Base-by-base conservation (phyloP, 805 yeast species). In the Naumovozyma castellii region DNA sequence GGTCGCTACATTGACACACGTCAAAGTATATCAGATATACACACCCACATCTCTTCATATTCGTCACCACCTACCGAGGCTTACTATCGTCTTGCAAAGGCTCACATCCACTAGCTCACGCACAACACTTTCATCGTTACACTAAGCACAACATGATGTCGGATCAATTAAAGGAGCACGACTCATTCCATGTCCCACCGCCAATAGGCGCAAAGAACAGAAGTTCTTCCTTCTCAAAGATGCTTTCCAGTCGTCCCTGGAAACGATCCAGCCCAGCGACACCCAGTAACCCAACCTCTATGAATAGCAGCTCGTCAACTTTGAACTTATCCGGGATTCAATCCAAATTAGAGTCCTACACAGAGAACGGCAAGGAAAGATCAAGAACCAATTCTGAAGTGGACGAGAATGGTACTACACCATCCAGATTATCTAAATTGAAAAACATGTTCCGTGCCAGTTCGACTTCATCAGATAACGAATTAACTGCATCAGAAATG, bases 141-240 rank as follows among this genome's bases (percentile, higher is more conserved):
- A 25, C 17, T 35, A 6, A 15, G 8, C 18, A 25, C 9, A 22
- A 16, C 2, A 42, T 42, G 43, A 31, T 30, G n/a, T 36, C 22
- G 12, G 33, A 37, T n/a, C 18, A 37, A n/a, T 6, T 22, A 22
- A 10, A 10, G 27, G 27, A 22, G 9, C 42, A 41, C 3, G 40
- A 39, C 3, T 28, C 13, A 16, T 16, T 36, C 5, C 40, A 39
- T 5, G 37, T 28, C 17, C 48, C 51, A 17, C 31, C 35, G n/a
- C 40, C 45, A 6, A 37, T 46, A n/a, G 39, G 41, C 19, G 56
- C 50, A 10, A 48, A 47, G 39, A 46, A 42, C 25, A 48, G 57
- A 37, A 53, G 51, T 17, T 45, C 50, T 12, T 56, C 60, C 1
- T 51, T 56, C 19, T 47, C 57, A 1, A 56, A 53, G 33, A 32